Evolutionary conservation across 169 alveolate species (phyloP), one percentile per base, ranked within the genome.

Genomic region (Plasmodium vivax): DNA sequence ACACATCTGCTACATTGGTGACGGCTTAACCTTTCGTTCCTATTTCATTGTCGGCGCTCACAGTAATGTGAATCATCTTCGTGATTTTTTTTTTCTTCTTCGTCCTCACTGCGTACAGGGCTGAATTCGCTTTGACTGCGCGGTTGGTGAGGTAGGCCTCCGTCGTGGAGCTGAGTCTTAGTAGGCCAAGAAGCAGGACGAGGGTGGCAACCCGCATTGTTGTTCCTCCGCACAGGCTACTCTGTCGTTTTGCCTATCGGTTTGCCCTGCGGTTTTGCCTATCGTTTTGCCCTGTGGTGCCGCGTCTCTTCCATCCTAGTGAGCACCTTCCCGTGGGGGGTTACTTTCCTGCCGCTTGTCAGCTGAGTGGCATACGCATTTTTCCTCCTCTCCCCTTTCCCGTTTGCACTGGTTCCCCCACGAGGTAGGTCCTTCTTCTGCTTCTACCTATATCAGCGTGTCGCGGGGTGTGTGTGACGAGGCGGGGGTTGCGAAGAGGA

Each of bases 21-120:
- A 19, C 1, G 19, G 34, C 47, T n/a, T 34, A 79, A 92, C 95
- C 95, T 82, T 92, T 92, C 36, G 51, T 92, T 82, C 95, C 95
- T 92, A 92, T 92, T 51, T 92, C 95, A 82, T 92, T 92, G 68
- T 92, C 95, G 27, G 85, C 84, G 56, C 85, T 92, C 51, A 92
- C 92, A 56, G 95, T 92, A 82, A 92, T 92, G 54, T 92, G 77
- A 47, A 92, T 54, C 30, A 82, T 32, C 81, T 79, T 92, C 3
- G 92, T 27, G 3, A 19, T 45, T 92, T 92, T 92, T 92, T 92
- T 92, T 34, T 92, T 92, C 58, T 91, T 90, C 73, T 68, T 91
- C 72, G 32, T 81, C 62, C 62, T 81, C 32, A 82, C 81, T 47
- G 95, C 95, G 83, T 77, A 92, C 77, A 92, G 75, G 38, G 36